Evolutionary conservation across 768 basidiomycete species (phyloP).

Genomic region (Mycena polygramma): DNA sequence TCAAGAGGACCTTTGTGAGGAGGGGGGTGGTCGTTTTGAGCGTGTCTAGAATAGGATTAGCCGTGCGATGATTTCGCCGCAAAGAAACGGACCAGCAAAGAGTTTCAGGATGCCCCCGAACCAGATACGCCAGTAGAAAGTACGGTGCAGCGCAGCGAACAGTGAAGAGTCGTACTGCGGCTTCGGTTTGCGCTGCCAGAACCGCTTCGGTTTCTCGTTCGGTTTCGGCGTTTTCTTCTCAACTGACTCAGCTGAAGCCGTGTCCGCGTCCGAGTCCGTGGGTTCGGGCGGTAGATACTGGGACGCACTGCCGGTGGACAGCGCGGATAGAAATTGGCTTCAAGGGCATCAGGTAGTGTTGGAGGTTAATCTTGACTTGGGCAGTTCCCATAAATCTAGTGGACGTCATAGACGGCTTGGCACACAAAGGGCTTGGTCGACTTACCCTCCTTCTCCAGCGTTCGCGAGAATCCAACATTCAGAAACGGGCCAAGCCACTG

Average conservation of each 20-base stretch:
- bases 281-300: conserved; percentile 41
- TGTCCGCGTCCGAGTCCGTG: conserved; percentile 23
- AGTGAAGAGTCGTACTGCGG: conserved; percentile 62
- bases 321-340: conserved; percentile 61
- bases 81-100: conserved; percentile 48
- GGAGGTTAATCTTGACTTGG: conserved; percentile 51
- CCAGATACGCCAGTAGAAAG: conserved; percentile 64
- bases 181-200: conserved; percentile 35
- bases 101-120: conserved; percentile 62
- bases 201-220: conserved; percentile 28
- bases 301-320: conserved; percentile 65
- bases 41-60: conserved; percentile 7
- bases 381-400: conserved; percentile 69
- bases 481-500: conserved; percentile 70
- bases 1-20: conserved; percentile 69
- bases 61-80: conserved; percentile 22
- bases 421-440: not conserved
- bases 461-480: conserved; percentile 69
- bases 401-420: not conserved
- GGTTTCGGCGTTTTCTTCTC: conserved; percentile 31
- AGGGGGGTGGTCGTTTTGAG: conserved; percentile 56
- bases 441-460: conserved; percentile 68
- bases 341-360: conserved; percentile 57
- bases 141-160: conserved; percentile 59
- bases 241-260: conserved; percentile 20